A percentile compares a stretch with the other conserved stretches of the same genome.
phyloP scores from a whole-genome alignment of 495 filamentous ascomycete species.

The Aspergillus nanangensis region DNA sequence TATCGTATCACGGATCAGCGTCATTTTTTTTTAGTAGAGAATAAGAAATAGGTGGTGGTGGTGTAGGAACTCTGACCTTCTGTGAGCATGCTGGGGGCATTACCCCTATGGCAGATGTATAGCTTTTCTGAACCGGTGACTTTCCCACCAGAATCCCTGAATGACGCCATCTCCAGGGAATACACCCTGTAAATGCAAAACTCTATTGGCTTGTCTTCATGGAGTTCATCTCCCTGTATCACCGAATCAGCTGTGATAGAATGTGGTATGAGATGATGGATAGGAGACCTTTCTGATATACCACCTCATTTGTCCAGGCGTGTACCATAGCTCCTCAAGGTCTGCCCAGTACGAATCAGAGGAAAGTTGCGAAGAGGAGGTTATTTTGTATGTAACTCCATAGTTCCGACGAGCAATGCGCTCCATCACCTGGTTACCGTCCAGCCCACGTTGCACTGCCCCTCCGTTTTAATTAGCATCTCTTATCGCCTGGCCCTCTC shows the following conservation, averaged over 20 bases:
- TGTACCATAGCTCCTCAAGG: conserved; percentile 17
- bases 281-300: conserved; percentile 28
- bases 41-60: too few species aligned
- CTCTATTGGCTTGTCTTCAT: conserved; percentile 10
- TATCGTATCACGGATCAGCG: too few species aligned
- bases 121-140: too few species aligned
- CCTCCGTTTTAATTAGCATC: conserved; percentile 42
- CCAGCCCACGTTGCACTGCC: conserved; percentile 37
- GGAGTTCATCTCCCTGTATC: not conserved
- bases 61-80: too few species aligned
- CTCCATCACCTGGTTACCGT: conserved; percentile 34
- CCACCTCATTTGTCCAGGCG: conserved; percentile 17
- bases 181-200: not conserved
- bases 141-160: not conserved
- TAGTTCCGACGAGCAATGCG: conserved; percentile 49
- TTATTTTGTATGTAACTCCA: conserved; percentile 30
- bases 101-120: not conserved
- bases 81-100: too few species aligned
- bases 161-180: too few species aligned
- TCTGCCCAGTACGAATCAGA: too few species aligned
- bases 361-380: too few species aligned
- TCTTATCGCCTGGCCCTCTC: not conserved
- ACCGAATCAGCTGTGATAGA: not conserved
- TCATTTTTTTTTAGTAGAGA: too few species aligned
- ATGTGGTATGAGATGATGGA: too few species aligned